A percentile compares a stretch with the other conserved stretches of the same genome.
Conservation (phyloP, 2,329 filamentous ascomycete genomes). For the Zasmidium angulare region DNA sequence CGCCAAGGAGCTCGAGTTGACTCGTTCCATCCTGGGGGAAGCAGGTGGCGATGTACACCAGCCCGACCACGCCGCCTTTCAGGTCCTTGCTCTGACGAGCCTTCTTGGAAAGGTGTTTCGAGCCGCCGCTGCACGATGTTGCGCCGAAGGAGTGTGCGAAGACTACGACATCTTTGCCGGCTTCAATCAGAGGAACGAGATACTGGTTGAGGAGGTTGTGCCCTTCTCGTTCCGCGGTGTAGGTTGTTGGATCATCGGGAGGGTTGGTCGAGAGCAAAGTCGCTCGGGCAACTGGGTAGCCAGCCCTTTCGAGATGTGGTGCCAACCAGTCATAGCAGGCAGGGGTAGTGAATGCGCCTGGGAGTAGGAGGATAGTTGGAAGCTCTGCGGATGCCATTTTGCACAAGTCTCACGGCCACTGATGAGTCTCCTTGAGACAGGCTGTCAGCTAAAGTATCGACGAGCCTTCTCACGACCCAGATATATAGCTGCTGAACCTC, state of each 20-base stretch:
- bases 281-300: conserved; percentile 4
- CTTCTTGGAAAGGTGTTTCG: conserved; percentile 4
- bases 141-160: conserved; percentile 11
- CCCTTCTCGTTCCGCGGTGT: conserved; percentile 5
- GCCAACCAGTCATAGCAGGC: conserved; percentile 8
- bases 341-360: conserved; percentile 8
- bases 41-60: conserved; percentile 10
- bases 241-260: neutral
- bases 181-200: conserved; percentile 5
- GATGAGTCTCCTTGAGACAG: too few species aligned
- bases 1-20: conserved; percentile 13
- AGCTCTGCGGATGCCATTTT: neutral
- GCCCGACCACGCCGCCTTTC: conserved; percentile 14
- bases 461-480: too few species aligned
- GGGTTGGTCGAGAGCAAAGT: conserved; percentile 9
- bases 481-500: too few species aligned
- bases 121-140: conserved; percentile 13
- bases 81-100: conserved; percentile 7
- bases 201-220: conserved; percentile 3
- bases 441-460: too few species aligned
- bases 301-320: conserved; percentile 5
- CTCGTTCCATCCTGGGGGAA: conserved; percentile 3
- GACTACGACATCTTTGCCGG: conserved; percentile 8
- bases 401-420: too few species aligned
- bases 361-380: conserved; percentile 13